phyloP scores from a whole-genome alignment of 345 rosid species.

The Toxicodendron radicans region DNA sequence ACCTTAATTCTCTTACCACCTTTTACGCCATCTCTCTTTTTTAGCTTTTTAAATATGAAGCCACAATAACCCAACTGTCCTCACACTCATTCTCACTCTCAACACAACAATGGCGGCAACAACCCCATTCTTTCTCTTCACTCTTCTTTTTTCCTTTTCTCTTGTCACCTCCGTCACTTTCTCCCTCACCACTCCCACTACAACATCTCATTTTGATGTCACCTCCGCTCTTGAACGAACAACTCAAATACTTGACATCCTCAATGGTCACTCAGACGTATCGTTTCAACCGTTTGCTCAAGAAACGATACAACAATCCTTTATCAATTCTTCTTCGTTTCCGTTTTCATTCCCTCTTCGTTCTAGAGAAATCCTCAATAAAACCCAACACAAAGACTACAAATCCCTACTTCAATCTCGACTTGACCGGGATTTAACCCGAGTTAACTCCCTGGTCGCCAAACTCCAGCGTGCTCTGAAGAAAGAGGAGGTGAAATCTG shows the following conservation, averaged over 20 bases:
- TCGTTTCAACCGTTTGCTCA: background rate
- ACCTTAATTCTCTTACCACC: too few species aligned
- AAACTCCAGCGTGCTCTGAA: conserved; percentile 45
- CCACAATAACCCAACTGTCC: background rate
- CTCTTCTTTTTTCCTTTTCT: background rate
- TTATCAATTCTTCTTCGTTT: conserved; percentile 25
- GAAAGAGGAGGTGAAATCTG: conserved; percentile 55
- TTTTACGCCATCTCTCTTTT: background rate
- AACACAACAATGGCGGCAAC: conserved; percentile 4
- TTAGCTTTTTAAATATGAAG: conserved; percentile 6
- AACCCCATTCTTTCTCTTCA: conserved; percentile 12
- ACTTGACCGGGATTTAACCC: conserved; percentile 74
- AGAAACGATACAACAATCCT: too few species aligned
- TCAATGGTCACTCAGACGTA: conserved; percentile 7
- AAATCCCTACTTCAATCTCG: conserved; percentile 54
- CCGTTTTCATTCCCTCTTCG: conserved; percentile 50
- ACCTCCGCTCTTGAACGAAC: conserved; percentile 52
- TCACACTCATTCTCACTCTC: background rate
- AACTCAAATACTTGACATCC: conserved; percentile 25
- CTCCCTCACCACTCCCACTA: conserved; percentile 39
- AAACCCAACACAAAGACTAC: conserved; percentile 56
- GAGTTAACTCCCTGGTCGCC: conserved; percentile 49
- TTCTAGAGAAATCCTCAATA: conserved; percentile 55
- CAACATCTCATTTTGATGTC: conserved; percentile 46
- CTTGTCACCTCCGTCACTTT: conserved; percentile 16